Evolutionary conservation across 2,329 filamentous ascomycete genomes (phyloP).

Genomic region (Venturia asperata): DNA sequence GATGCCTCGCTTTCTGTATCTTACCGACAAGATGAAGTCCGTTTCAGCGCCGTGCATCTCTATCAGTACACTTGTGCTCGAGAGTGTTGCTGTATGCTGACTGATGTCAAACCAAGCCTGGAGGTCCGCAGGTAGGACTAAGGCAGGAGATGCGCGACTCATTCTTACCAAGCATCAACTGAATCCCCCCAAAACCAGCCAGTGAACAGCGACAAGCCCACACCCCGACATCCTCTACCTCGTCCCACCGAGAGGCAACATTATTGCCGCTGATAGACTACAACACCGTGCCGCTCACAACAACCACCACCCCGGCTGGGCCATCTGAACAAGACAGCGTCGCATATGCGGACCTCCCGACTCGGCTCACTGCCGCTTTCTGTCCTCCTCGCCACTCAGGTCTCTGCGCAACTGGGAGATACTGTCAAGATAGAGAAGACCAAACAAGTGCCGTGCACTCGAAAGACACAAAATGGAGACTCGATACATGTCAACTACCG

Average conservation of each 20-base stretch:
- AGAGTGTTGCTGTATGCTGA: too few relatives aligned
- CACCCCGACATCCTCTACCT: background rate
- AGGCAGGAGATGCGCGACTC: too few relatives aligned
- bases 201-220: background rate
- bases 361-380: slow-evolving; percentile 7
- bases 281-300: background rate
- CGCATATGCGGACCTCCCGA: background rate
- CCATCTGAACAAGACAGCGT: background rate
- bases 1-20: too few relatives aligned
- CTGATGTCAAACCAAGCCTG: too few relatives aligned
- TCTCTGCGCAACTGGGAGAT: background rate
- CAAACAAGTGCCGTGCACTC: slow-evolving; percentile 36
- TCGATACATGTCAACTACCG: slow-evolving; percentile 43
- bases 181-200: too few relatives aligned
- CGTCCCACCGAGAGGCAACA: background rate
- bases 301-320: background rate
- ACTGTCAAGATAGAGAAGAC: slow-evolving; percentile 38
- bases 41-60: too few relatives aligned
- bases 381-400: background rate
- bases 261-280: background rate
- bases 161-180: too few relatives aligned
- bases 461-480: slow-evolving; percentile 42
- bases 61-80: too few relatives aligned
- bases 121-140: too few relatives aligned
- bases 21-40: too few relatives aligned